Evolutionary conservation across 306 rosid species (phyloP), one percentile per base, ranked within the genome.

Genomic region (Cucurbita pepo): DNA sequence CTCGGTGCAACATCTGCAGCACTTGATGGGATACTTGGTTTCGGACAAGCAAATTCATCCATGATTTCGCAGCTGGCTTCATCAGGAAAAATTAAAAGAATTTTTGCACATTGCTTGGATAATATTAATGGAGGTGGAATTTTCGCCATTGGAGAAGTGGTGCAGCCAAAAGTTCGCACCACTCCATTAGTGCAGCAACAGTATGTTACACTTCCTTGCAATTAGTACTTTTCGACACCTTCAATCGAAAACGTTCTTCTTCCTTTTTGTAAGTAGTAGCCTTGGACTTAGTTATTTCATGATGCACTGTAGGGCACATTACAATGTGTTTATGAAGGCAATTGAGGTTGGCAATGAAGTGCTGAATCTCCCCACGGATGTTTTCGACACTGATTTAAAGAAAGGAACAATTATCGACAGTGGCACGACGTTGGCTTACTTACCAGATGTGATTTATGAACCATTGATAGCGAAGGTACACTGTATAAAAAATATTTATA

Each of bases 41-140:
- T 95, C 75, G 99, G 99, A 71, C 97, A 95, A 84, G 74, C 97
- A 65, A 89, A 91, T 84, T 77, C 93, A 21, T 95, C 99, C 11
- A 85, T 86, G 80, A 83, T 91, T 64, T 95, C 97, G 21, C 99
- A 95, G 86, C 91, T 95, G 67, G 91, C 95, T 81, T 78, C 87
- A 60, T 59, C 89, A 66, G 90, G 91, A 84, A 91, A 83, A 81
- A 96, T 88, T 80, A 88, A 82, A 83, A 89, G 81, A 69, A 45
- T 83, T 75, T 91, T 95, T 82, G 85, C 99, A 5, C 99, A 95
- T 83, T 95, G 99, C 83, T 89, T 95, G 77, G 96, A 95, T 81
- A 88, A 54, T 57, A 40, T 30, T n/a, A 34, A 44, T 10, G 99
- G 96, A 69, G 99, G 99, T 66, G 99, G 99, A 83, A 88, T 91